phyloP scores from a whole-genome alignment of 768 basidiomycete species.

The Trametes cinnabarina region DNA sequence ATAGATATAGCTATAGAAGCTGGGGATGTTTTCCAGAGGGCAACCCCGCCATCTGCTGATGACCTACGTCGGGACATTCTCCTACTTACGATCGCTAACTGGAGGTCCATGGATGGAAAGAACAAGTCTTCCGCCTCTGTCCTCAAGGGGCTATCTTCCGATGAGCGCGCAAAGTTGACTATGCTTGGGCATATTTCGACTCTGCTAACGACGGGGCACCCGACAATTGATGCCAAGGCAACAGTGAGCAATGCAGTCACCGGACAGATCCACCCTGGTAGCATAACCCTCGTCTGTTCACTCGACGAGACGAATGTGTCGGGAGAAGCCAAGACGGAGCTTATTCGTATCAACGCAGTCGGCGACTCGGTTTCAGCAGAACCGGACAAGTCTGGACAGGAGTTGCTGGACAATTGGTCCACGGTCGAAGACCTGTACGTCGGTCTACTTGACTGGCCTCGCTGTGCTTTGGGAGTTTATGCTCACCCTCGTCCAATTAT shows the following conservation, averaged over 20 bases:
- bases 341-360: neutral
- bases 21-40: too few species aligned
- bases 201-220: neutral
- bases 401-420: neutral
- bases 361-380: too few species aligned
- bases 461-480: neutral
- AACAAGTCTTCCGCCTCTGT: neutral
- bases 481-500: neutral
- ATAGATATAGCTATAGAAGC: too few species aligned
- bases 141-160: neutral
- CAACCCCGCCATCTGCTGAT: too few species aligned
- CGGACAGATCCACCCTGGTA: neutral
- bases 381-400: too few species aligned
- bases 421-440: neutral
- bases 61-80: neutral
- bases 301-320: neutral
- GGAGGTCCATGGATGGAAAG: neutral
- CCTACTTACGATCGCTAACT: neutral
- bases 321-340: neutral
- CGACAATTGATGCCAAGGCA: neutral
- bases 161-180: neutral
- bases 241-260: neutral
- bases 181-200: neutral
- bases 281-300: neutral
- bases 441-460: neutral